phyloP scores from a whole-genome alignment of 768 basidiomycete species.

The Collybia nuda region DNA sequence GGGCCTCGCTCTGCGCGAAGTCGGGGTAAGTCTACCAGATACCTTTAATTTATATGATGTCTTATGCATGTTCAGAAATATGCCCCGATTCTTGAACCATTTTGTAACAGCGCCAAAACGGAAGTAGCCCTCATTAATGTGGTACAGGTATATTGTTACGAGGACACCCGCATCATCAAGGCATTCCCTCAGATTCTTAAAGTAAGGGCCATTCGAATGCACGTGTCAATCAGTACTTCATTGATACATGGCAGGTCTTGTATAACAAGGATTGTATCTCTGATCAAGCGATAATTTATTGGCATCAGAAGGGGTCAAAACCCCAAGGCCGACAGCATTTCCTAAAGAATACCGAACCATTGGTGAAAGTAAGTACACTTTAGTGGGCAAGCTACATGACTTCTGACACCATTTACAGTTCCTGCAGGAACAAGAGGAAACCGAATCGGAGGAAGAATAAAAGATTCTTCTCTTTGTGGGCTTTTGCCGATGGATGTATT shows the following conservation, averaged over 20 bases:
- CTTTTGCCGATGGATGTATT: constrained; percentile 9
- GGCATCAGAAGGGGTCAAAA: constrained; percentile 97
- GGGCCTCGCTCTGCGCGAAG: constrained; percentile 82
- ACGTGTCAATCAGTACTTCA: constrained; percentile 1
- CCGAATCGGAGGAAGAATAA: constrained; percentile 64
- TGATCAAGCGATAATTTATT: constrained; percentile 96
- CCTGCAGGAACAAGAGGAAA: constrained; percentile 86
- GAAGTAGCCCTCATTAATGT: constrained; percentile 94
- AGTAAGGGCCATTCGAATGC: constrained; percentile 35
- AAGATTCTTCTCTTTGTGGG: not conserved
- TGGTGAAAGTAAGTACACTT: constrained; percentile 73
- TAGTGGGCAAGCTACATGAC: constrained; percentile 2
- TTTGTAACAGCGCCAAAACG: constrained; percentile 85
- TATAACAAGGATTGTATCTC: constrained; percentile 96
- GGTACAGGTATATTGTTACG: constrained; percentile 95
- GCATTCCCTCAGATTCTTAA: constrained; percentile 95
- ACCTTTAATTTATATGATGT: constrained; percentile 1
- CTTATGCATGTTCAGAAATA: constrained; percentile 58
- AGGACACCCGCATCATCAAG: constrained; percentile 93
- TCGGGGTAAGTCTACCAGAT: constrained; percentile 58
- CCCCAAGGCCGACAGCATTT: constrained; percentile 95
- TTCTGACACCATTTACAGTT: constrained; percentile 47
- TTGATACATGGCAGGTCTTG: constrained; percentile 52
- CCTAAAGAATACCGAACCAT: constrained; percentile 79
- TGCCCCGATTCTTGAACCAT: constrained; percentile 84